Conservation (phyloP, 129 eudicot species). For the Erigeron canadensis region DNA sequence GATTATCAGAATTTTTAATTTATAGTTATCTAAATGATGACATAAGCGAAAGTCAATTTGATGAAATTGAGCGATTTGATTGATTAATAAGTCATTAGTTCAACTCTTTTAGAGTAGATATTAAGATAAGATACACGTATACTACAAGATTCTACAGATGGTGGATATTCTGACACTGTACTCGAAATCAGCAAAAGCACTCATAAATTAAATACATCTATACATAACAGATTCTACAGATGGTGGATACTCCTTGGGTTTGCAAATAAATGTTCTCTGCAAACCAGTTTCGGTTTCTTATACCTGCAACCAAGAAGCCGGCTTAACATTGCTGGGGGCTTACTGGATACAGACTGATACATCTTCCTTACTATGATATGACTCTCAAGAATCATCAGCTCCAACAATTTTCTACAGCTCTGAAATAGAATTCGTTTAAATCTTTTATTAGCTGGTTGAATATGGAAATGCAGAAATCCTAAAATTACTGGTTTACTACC, state of each 20-base stretch:
- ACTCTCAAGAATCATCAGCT: conserved; percentile 63
- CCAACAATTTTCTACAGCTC: conserved; percentile 74
- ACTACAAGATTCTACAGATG: too few species aligned
- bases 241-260: conserved; percentile 49
- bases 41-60: too few species aligned
- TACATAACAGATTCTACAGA: conserved; percentile 30
- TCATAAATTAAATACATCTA: background rate
- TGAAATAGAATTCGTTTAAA: conserved; percentile 28
- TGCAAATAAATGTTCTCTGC: conserved; percentile 63
- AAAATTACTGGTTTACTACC: too few species aligned
- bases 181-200: background rate
- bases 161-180: too few species aligned
- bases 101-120: too few species aligned
- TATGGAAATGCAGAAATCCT: too few species aligned
- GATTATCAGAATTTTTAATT: too few species aligned
- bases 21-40: too few species aligned
- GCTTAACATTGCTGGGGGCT: conserved; percentile 54
- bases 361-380: conserved; percentile 65
- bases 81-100: too few species aligned
- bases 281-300: conserved; percentile 44
- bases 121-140: too few species aligned
- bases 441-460: background rate
- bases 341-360: conserved; percentile 43
- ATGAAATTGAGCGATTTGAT: too few species aligned
- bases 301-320: conserved; percentile 43